Conservation (phyloP, 768 basidiomycete species). For the Cytidiella melzeri region DNA sequence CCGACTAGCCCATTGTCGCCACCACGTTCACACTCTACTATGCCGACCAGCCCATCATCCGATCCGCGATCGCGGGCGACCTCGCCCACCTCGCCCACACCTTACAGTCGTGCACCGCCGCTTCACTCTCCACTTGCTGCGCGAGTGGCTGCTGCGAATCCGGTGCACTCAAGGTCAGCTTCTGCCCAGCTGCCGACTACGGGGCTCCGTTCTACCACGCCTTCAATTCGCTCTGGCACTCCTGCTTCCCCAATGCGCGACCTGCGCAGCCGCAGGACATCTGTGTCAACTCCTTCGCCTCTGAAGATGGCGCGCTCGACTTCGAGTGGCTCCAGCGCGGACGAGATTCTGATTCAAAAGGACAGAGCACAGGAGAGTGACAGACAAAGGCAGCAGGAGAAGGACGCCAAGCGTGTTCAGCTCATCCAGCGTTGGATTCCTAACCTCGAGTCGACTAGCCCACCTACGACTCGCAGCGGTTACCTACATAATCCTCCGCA, state of each 20-base stretch:
- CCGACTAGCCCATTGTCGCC: conserved; percentile 18
- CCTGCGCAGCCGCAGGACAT: conserved; percentile 44
- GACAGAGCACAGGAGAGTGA: conserved; percentile 24
- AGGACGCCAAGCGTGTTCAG: conserved; percentile 23
- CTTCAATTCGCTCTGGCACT: conserved; percentile 25
- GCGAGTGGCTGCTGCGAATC: conserved; percentile 42
- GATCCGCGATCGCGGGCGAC: conserved; percentile 23
- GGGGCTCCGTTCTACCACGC: conserved; percentile 2
- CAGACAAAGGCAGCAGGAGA: conserved; percentile 22
- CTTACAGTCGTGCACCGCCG: conserved; percentile 35
- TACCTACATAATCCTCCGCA: conserved; percentile 21
- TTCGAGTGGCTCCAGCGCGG: conserved; percentile 45
- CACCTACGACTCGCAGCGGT: conserved; percentile 24
- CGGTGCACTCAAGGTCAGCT: conserved; percentile 43
- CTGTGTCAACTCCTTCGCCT: conserved; percentile 40
- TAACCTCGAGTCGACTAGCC: conserved; percentile 26
- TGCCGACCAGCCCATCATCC: conserved; percentile 16
- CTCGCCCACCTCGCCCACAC: conserved; percentile 22
- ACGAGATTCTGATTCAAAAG: conserved; percentile 42
- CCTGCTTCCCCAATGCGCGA: conserved; percentile 36
- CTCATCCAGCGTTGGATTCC: conserved; percentile 64
- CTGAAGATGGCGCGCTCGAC: conserved; percentile 43
- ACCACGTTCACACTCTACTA: conserved; percentile 21
- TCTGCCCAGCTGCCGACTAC: conserved; percentile 39
- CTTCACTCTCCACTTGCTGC: conserved; percentile 40